phyloP scores from a whole-genome alignment of 2,329 filamentous ascomycete species.

The Cercospora sp. region DNA sequence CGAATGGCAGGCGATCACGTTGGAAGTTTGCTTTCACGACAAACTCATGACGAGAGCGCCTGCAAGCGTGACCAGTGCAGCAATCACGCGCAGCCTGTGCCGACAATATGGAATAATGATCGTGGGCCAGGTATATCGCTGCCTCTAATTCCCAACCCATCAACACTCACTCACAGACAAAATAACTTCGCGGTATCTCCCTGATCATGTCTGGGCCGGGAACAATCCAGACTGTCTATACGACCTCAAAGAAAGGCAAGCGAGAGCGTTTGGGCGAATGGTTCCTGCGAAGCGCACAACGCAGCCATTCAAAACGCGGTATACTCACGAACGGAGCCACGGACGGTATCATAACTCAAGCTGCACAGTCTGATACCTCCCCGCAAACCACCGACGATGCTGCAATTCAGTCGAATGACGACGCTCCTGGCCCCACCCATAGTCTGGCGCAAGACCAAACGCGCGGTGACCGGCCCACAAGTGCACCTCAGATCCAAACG shows the following conservation, averaged over 20 bases:
- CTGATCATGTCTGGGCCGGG: conserved; percentile 1
- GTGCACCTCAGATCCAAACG: background rate
- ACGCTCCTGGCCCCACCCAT: background rate
- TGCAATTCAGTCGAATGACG: background rate
- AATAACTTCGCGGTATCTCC: background rate
- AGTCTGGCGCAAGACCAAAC: background rate
- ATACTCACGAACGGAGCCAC: background rate
- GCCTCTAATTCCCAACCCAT: background rate
- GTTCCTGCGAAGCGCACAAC: conserved; percentile 9
- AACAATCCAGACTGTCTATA: conserved; percentile 13
- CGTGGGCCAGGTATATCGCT: background rate
- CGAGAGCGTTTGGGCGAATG: conserved; percentile 12
- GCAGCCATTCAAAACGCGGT: conserved; percentile 2
- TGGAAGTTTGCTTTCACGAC: background rate
- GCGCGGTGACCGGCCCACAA: background rate
- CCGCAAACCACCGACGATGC: background rate
- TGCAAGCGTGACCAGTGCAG: background rate
- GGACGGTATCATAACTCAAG: background rate
- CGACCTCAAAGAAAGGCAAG: conserved; percentile 12
- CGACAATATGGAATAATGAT: background rate
- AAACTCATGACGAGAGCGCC: background rate
- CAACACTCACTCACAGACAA: background rate
- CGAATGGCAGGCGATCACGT: background rate
- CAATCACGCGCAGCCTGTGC: background rate
- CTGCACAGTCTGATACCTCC: background rate